Evolutionary conservation across 2,329 filamentous ascomycete genomes (phyloP).

Genomic region (Pseudogymnoascus pannorum): DNA sequence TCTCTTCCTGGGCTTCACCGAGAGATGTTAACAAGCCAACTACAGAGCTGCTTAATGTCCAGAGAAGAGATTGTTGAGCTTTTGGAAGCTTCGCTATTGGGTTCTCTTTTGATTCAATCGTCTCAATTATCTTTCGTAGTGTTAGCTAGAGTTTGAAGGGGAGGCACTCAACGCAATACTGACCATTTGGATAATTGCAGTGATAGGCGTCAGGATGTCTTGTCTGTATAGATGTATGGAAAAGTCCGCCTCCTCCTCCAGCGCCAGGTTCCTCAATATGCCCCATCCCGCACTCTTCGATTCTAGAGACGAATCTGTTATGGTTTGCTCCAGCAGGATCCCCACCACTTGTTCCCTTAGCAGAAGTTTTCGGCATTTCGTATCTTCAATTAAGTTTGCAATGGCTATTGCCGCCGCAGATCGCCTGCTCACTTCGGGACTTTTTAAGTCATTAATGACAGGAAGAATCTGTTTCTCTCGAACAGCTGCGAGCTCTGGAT

Average conservation of each 20-base stretch:
- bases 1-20: conserved; percentile 53
- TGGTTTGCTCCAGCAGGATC: conserved; percentile 54
- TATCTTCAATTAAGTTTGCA: conserved; percentile 54
- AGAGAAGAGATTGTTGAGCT: conserved; percentile 45
- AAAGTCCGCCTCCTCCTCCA: conserved; percentile 60
- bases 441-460: conserved; percentile 52
- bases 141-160: conserved; percentile 11
- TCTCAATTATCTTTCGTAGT: conserved; percentile 24
- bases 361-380: conserved; percentile 55
- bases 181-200: conserved; percentile 48
- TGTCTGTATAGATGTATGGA: conserved; percentile 57
- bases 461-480: conserved; percentile 58
- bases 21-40: conserved; percentile 46
- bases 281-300: conserved; percentile 61
- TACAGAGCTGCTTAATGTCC: conserved; percentile 48
- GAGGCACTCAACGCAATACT: conserved; percentile 21
- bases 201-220: conserved; percentile 54
- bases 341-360: conserved; percentile 59
- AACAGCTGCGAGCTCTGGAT: conserved; percentile 56
- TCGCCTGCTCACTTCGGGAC: conserved; percentile 51
- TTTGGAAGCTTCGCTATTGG: conserved; percentile 43
- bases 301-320: conserved; percentile 56
- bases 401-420: conserved; percentile 52
- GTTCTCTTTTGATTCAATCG: conserved; percentile 29
- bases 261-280: conserved; percentile 52